Base-by-base conservation (phyloP, 441 rosid genomes). In the Pelargonium australe region DNA sequence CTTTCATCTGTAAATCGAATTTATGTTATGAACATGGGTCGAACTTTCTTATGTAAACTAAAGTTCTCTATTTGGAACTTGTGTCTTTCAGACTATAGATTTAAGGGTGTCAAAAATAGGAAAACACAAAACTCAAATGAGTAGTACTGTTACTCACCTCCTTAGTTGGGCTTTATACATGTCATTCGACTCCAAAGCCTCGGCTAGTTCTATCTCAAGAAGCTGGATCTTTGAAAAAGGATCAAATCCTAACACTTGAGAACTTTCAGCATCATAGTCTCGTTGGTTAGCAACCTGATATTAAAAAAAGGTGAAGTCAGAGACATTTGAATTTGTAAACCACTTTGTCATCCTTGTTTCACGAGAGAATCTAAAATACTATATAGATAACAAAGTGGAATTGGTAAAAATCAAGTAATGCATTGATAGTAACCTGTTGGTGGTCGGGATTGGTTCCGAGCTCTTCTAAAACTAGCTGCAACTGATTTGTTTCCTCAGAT, bases 191-290 rank as follows among this genome's bases (percentile, higher is more conserved):
- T 79, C 85, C 65, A 58, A 67, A 7, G 78, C 74, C 70, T 76
- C 79, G 44, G 73, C 70, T 61, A 78, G 68, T 64, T 82, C 80
- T 49, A 76, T 74, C 64, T 81, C 85, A 62, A 80, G 93, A 55
- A 61, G 72, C 67, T 75, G 80, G 20, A 85, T 72, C 75, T 83
- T 80, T 41, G 83, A 80, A 65, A 71, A 66, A 51, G 73, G 77
- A 70, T 83, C 85, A 8, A 67, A 65, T 14, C 82, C 89, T 85
- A 57, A 67, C 13, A 47, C 63, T 31, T 58, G 53, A 64, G 61
- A 65, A 68, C 72, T 75, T 72, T 68, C 74, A 17, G 68, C 65
- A 31, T 66, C 62, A 58, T 57, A 16, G 53, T 64, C 63, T 64
- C 40, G 34, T 34, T 65, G 31, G 43, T 70, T 69, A 37, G 64